Evolutionary conservation across 257 asterid genomes (phyloP).

Genomic region (Primulina tabacum): DNA sequence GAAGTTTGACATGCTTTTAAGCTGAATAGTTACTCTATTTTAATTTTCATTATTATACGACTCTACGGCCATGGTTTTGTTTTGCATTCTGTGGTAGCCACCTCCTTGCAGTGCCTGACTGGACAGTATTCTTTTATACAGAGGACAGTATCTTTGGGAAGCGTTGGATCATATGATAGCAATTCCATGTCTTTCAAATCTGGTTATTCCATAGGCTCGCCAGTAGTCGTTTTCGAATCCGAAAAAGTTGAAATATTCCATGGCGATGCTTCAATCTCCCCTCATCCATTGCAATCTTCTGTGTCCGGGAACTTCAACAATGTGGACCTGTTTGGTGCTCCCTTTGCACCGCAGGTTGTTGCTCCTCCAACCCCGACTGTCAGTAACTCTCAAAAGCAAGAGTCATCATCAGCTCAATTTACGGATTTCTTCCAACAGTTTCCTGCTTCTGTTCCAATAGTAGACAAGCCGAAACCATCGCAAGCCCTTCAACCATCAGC

Average conservation of each 20-base stretch:
- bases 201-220: conserved; percentile 27
- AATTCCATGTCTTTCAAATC: conserved; percentile 41
- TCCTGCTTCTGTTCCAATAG: not conserved
- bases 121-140: conserved; percentile 32
- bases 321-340: not conserved
- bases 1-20: not conserved
- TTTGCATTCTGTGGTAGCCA: not conserved
- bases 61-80: not conserved
- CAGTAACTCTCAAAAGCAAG: not conserved
- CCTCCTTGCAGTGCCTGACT: conserved; percentile 19
- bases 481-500: conserved; percentile 39
- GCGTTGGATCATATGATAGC: conserved; percentile 61
- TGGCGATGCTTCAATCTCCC: not conserved
- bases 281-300: not conserved
- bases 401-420: not conserved
- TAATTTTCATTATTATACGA: not conserved
- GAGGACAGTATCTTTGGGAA: conserved; percentile 66
- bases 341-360: not conserved
- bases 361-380: not conserved
- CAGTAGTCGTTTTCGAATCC: conserved; percentile 13
- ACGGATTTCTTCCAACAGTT: not conserved
- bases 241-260: not conserved
- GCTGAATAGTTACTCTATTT: not conserved
- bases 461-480: not conserved
- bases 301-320: not conserved